Evolutionary conservation across 257 asterid species (phyloP).

Genomic region (Ilex asprella): DNA sequence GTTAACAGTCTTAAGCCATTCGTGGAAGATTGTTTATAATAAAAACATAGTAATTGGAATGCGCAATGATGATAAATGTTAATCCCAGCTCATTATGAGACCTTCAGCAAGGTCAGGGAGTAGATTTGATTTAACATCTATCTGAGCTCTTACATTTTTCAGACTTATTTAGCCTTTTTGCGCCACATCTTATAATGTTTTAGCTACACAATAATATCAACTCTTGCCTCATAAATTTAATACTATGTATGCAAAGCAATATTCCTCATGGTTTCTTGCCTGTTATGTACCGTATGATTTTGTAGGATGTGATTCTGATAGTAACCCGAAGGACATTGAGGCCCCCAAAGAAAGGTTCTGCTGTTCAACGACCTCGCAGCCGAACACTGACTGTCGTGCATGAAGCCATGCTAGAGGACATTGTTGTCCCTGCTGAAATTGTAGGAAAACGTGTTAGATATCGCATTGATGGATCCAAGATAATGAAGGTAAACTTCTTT

Average conservation of each 20-base stretch:
- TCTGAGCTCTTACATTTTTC: constrained; percentile 8
- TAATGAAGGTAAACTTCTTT: constrained; percentile 53
- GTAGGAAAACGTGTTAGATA: constrained; percentile 64
- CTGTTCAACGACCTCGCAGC: constrained; percentile 73
- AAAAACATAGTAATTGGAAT: too few species aligned
- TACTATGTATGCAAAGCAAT: too few species aligned
- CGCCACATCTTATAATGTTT: not conserved
- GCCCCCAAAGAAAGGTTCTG: constrained; percentile 93
- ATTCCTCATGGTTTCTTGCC: too few species aligned
- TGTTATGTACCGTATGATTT: not conserved
- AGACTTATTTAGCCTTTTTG: not conserved
- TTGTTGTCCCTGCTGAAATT: constrained; percentile 83
- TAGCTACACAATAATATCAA: not conserved
- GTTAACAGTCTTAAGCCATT: too few species aligned
- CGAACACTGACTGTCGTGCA: constrained; percentile 89
- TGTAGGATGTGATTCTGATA: constrained; percentile 68
- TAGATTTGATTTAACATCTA: constrained; percentile 3
- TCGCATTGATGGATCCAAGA: constrained; percentile 78
- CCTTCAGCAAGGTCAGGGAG: constrained; percentile 8
- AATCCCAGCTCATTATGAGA: constrained; percentile 16
- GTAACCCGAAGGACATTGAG: constrained; percentile 75
- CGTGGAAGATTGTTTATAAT: too few species aligned
- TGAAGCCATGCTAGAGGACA: constrained; percentile 81
- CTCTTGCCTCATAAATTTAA: too few species aligned
- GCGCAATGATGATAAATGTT: constrained; percentile 7